Percentiles rank a stretch among this genome's conserved stretches.
Evolutionary conservation across 2,329 filamentous ascomycete genomes (phyloP).

Genomic region (Aureobasidium sp.): DNA sequence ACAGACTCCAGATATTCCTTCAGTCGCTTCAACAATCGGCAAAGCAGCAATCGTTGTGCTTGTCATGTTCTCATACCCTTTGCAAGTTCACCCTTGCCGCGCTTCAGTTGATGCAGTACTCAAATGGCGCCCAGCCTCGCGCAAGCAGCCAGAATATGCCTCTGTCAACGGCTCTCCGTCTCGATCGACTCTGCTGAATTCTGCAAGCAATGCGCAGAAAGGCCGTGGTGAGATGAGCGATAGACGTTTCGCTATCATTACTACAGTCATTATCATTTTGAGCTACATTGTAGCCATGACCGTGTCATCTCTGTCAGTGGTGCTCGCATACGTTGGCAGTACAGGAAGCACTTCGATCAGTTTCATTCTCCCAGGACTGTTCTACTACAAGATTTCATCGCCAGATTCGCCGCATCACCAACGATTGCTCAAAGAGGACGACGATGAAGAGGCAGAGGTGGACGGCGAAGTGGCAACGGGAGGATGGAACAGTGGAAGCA

Average conservation of each 20-base stretch:
- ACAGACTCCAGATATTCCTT: slow-evolving; percentile 53
- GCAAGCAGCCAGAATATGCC: slow-evolving; percentile 18
- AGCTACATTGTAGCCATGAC: slow-evolving; percentile 87
- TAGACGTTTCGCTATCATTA: slow-evolving; percentile 79
- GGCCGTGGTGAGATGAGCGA: slow-evolving; percentile 63
- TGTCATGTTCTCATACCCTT: slow-evolving; percentile 91
- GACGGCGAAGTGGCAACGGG: slow-evolving; percentile 28
- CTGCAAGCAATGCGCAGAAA: slow-evolving; percentile 6
- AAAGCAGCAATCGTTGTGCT: slow-evolving; percentile 92
- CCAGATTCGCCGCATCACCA: slow-evolving; percentile 84
- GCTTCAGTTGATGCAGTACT: slow-evolving; percentile 93
- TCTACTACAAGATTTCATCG: slow-evolving; percentile 97
- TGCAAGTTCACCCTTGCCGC: slow-evolving; percentile 92
- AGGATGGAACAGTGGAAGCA: slow-evolving; percentile 37
- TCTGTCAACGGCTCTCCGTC: slow-evolving; percentile 17
- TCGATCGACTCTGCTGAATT: slow-evolving; percentile 23
- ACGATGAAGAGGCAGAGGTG: slow-evolving; percentile 63
- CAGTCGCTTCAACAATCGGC: slow-evolving; percentile 79
- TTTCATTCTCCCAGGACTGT: slow-evolving; percentile 91
- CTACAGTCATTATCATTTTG: slow-evolving; percentile 73
- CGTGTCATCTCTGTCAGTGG: slow-evolving; percentile 79
- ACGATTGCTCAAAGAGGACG: slow-evolving; percentile 80
- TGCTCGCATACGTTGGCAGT: slow-evolving; percentile 89
- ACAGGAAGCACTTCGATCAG: slow-evolving; percentile 94
- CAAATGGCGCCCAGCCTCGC: slow-evolving; percentile 67